Evolutionary conservation across 345 rosid species (phyloP).

Genomic region (Dipteronia sinensis): DNA sequence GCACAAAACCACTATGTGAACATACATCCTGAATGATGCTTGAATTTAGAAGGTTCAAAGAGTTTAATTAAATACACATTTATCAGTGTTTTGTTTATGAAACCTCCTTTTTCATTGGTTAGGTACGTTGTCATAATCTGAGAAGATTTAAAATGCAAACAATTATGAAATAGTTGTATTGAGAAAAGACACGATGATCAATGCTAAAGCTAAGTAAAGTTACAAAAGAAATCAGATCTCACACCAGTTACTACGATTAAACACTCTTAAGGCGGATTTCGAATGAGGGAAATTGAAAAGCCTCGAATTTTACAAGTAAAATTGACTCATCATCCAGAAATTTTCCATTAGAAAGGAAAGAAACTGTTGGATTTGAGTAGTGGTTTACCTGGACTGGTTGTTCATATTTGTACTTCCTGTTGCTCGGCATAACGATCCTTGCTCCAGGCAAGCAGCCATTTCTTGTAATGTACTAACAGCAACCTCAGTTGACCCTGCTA

Average conservation of each 20-base stretch:
- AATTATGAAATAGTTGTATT: not conserved
- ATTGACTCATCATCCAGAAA: not conserved
- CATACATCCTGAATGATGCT: not conserved
- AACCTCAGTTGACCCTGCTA: conserved; percentile 76
- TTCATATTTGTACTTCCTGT: conserved; percentile 92
- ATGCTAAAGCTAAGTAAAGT: not conserved
- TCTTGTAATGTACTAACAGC: conserved; percentile 59
- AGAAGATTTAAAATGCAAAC: not conserved
- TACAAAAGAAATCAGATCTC: not conserved
- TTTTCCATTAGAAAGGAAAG: conserved; percentile 8
- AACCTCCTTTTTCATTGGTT: not conserved
- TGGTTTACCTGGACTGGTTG: conserved; percentile 69
- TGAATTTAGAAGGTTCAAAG: conserved; percentile 6
- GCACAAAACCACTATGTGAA: conserved; percentile 1
- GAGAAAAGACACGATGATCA: not conserved
- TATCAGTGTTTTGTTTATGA: not conserved
- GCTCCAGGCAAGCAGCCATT: conserved; percentile 80
- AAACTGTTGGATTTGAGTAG: conserved; percentile 10
- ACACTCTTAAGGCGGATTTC: not conserved
- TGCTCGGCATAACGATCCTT: conserved; percentile 77
- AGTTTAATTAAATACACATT: not conserved
- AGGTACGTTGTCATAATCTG: not conserved
- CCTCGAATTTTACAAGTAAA: not conserved
- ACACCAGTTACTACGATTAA: not conserved
- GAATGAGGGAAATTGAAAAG: not conserved